Evolutionary conservation across 2,329 filamentous ascomycete species (phyloP).

Genomic region (Neobulgaria alba): DNA sequence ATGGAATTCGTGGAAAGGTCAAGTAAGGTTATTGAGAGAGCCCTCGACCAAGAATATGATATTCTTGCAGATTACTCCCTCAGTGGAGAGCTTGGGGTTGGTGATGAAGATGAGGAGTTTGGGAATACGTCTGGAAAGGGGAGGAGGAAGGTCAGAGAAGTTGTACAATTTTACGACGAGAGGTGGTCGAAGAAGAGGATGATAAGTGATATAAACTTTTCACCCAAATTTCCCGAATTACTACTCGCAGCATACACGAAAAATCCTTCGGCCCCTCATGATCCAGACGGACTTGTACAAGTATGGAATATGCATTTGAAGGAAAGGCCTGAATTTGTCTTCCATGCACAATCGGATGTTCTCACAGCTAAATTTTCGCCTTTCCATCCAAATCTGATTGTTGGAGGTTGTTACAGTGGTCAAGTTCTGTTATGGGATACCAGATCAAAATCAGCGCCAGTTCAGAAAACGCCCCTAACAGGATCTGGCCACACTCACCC

Average conservation of each 20-base stretch:
- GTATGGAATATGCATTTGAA: slow-evolving; percentile 97
- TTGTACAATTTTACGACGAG: slow-evolving; percentile 89
- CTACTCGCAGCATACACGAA: slow-evolving; percentile 94
- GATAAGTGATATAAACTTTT: slow-evolving; percentile 93
- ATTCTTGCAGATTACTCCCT: slow-evolving; percentile 91
- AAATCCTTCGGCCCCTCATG: slow-evolving; percentile 88
- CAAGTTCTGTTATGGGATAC: slow-evolving; percentile 98
- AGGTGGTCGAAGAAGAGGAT: slow-evolving; percentile 96
- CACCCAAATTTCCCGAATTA: slow-evolving; percentile 88
- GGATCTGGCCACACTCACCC: slow-evolving; percentile 94
- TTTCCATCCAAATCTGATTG: slow-evolving; percentile 91
- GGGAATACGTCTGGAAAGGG: slow-evolving; percentile 64
- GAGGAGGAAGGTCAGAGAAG: slow-evolving; percentile 70
- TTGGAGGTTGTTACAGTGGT: slow-evolving; percentile 92
- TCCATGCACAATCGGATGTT: slow-evolving; percentile 93
- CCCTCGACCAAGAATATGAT: slow-evolving; percentile 92
- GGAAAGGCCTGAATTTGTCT: slow-evolving; percentile 89
- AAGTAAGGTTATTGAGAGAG: slow-evolving; percentile 93
- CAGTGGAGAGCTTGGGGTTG: slow-evolving; percentile 58
- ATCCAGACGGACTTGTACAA: slow-evolving; percentile 86
- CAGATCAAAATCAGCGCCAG: slow-evolving; percentile 76
- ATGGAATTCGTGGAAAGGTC: slow-evolving; percentile 91
- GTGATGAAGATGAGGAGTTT: slow-evolving; percentile 74
- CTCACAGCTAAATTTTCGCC: slow-evolving; percentile 96
- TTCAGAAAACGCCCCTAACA: slow-evolving; percentile 92